These are phyloP conservation scores for Diddensiella caesifluorescens DNA, from an alignment of 805 yeast genomes.

Conservation along the genomic window DNA sequence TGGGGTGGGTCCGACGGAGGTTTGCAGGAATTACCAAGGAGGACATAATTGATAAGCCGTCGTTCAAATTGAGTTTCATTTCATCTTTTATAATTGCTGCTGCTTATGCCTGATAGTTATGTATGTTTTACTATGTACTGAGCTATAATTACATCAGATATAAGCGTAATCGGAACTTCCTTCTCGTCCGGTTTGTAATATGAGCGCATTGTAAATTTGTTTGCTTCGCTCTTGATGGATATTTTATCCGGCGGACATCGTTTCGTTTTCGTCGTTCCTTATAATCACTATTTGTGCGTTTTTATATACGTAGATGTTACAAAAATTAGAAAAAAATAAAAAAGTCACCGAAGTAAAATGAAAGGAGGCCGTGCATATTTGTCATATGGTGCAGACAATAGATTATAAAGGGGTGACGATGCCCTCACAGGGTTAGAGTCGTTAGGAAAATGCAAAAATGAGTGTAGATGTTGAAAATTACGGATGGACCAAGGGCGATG, in stretches of 20 bases:
- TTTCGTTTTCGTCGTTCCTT: neutral
- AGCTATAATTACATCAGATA: too few species aligned
- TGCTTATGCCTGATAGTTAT: conserved; percentile 23
- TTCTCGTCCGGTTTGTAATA: too few species aligned
- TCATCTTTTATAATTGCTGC: conserved; percentile 35
- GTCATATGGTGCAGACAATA: neutral
- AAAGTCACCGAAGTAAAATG: too few species aligned
- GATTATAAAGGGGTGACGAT: too few species aligned
- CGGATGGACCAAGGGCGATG: neutral
- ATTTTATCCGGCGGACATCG: neutral
- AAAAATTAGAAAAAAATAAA: too few species aligned
- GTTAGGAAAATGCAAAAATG: too few species aligned
- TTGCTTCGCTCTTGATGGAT: neutral
- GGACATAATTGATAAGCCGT: conserved; percentile 35
- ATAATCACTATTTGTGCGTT: too few species aligned
- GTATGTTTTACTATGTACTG: neutral
- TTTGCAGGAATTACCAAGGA: conserved; percentile 15
- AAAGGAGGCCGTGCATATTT: neutral
- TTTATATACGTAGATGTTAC: too few species aligned
- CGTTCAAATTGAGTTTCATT: conserved; percentile 54
- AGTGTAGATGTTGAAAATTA: neutral
- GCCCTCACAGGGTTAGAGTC: too few species aligned
- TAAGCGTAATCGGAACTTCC: too few species aligned
- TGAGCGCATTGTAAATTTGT: neutral
- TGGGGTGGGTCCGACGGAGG: conserved; percentile 13